Percentiles rank a stretch among this genome's conserved stretches.
These are phyloP conservation scores for Pythium sp. DNA, from an alignment of 352 stramenopile genomes.

Conservation along the genomic window DNA sequence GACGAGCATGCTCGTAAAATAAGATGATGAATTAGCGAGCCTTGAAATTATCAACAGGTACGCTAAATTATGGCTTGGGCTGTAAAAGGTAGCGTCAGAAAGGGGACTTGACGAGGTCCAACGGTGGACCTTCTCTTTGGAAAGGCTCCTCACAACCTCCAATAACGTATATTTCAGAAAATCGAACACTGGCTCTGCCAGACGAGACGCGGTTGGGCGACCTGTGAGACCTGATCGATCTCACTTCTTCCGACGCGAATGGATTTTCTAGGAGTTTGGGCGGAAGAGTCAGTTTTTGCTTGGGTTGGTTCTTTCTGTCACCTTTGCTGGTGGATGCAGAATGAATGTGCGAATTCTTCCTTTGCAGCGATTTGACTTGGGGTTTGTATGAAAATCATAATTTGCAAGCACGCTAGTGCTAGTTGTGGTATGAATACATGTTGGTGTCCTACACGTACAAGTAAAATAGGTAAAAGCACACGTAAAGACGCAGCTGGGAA, in stretches of 20 bases:
- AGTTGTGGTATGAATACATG: background rate
- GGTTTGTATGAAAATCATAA: background rate
- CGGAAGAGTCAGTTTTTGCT: conserved; percentile 1
- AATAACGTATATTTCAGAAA: background rate
- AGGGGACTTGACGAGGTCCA: background rate
- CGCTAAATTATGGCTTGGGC: background rate
- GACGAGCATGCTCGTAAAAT: background rate
- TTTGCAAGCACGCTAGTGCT: background rate
- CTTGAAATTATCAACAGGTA: background rate
- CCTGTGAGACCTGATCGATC: background rate
- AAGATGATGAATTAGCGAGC: background rate
- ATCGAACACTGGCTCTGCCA: background rate
- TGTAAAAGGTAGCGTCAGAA: background rate
- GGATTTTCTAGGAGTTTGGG: conserved; percentile 11
- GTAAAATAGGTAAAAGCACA: background rate
- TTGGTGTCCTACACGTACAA: background rate
- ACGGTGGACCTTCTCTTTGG: background rate
- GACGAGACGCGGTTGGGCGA: background rate
- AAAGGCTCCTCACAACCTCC: background rate
- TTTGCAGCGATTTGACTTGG: background rate
- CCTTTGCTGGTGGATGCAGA: background rate
- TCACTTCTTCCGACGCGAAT: conserved; percentile 11
- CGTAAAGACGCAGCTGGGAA: background rate
- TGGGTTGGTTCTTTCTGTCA: background rate
- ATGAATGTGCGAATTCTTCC: background rate